phyloP scores from a whole-genome alignment of 2,329 filamentous ascomycete species.

The Ceratocystis variospora region DNA sequence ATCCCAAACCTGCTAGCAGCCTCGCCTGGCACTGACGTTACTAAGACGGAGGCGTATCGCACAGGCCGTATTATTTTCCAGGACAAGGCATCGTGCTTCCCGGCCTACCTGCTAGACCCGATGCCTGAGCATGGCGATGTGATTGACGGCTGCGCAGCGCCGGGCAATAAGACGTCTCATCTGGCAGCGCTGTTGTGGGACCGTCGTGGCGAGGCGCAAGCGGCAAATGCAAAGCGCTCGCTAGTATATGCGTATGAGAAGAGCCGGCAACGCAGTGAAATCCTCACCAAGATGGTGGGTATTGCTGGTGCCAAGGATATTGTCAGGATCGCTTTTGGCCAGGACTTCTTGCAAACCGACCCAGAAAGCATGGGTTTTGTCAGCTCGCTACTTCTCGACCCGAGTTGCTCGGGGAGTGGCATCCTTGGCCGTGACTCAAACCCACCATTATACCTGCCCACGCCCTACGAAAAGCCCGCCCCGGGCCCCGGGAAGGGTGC shows the following conservation, averaged over 20 bases:
- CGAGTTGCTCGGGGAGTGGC: constrained; percentile 88
- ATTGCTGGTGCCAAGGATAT: constrained; percentile 55
- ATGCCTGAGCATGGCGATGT: constrained; percentile 54
- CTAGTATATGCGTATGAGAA: constrained; percentile 70
- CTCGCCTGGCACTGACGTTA: constrained; percentile 56
- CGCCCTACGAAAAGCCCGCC: constrained; percentile 20
- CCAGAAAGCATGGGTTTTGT: constrained; percentile 46
- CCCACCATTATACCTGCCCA: constrained; percentile 49
- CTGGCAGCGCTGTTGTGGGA: constrained; percentile 58
- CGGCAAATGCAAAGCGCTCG: constrained; percentile 25
- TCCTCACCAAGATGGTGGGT: constrained; percentile 70
- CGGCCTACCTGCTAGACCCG: constrained; percentile 71
- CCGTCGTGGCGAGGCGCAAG: constrained; percentile 28
- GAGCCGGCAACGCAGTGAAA: constrained; percentile 55
- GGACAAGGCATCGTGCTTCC: constrained; percentile 95
- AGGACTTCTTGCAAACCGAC: constrained; percentile 71
- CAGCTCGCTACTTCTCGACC: constrained; percentile 73
- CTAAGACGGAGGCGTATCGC: constrained; percentile 58
- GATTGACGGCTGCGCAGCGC: constrained; percentile 87
- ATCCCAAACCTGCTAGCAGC: constrained; percentile 75
- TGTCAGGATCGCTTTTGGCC: constrained; percentile 55
- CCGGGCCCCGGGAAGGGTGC: constrained; percentile 16
- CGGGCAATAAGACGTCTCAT: constrained; percentile 96
- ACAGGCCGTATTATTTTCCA: constrained; percentile 75
- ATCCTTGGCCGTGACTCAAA: constrained; percentile 80